Percentiles rank a stretch among this genome's conserved stretches.
These are phyloP conservation scores for Pseudogymnoascus sp. DNA, from an alignment of 2,329 filamentous ascomycete species.

Conservation along the genomic window DNA sequence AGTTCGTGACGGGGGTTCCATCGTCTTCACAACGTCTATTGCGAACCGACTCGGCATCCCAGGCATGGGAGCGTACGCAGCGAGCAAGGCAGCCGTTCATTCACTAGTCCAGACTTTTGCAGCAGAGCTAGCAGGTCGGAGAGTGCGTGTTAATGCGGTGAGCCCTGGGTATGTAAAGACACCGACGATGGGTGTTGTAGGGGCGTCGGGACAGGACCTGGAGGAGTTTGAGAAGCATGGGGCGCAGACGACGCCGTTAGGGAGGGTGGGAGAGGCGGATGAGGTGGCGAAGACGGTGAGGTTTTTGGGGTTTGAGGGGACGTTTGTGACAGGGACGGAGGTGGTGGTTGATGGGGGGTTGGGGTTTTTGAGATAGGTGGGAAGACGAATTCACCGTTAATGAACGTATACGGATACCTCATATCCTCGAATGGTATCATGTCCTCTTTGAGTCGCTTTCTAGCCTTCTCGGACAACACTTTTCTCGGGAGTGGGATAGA, in stretches of 20 bases:
- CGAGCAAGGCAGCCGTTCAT: neutral
- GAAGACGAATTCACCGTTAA: too few species aligned
- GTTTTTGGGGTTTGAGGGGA: conserved; percentile 1
- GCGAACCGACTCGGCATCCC: neutral
- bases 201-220: neutral
- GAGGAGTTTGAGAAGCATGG: neutral
- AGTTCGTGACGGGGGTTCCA: neutral
- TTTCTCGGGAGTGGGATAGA: neutral
- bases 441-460: neutral
- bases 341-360: neutral
- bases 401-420: neutral
- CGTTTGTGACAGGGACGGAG: neutral
- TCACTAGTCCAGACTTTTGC: neutral
- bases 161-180: neutral
- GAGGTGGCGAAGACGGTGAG: neutral
- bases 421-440: neutral
- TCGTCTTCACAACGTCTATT: neutral
- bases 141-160: neutral
- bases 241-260: neutral
- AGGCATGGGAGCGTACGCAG: neutral
- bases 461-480: neutral
- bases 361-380: neutral
- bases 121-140: neutral
- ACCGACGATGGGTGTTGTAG: neutral
- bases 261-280: neutral